phyloP scores from a whole-genome alignment of 1,139 yeast species.

The Trichomonascaceae sp. region DNA sequence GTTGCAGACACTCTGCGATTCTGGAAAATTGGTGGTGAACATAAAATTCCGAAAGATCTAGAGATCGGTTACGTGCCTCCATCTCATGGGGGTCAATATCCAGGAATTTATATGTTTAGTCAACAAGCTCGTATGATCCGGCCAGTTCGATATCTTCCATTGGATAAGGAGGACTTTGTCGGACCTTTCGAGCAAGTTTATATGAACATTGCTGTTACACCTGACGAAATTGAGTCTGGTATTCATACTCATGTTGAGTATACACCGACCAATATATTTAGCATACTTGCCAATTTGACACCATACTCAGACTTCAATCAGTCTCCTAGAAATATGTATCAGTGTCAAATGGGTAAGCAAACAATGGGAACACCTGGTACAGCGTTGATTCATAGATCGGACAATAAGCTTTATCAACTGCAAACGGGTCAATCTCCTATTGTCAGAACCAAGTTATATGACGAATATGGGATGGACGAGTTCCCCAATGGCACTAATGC shows the following conservation, averaged over 20 bases:
- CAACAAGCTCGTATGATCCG: conserved; percentile 94
- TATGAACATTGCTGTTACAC: conserved; percentile 92
- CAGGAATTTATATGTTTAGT: conserved; percentile 87
- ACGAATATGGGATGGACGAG: conserved; percentile 95
- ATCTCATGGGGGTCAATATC: conserved; percentile 91
- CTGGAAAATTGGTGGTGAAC: conserved; percentile 83
- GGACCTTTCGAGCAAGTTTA: conserved; percentile 99
- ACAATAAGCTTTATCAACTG: conserved; percentile 84
- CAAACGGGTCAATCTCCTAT: conserved; percentile 98
- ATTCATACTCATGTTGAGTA: conserved; percentile 90
- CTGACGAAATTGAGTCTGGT: conserved; percentile 77
- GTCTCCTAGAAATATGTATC: conserved; percentile 99
- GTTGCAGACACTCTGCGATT: conserved; percentile 86
- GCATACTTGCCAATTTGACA: conserved; percentile 91
- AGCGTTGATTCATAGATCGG: conserved; percentile 86
- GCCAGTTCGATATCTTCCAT: conserved; percentile 86
- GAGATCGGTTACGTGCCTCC: conserved; percentile 97
- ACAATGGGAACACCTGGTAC: conserved; percentile 99
- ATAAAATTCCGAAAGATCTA: conserved; percentile 73
- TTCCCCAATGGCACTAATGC: conserved; percentile 99
- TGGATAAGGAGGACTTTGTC: conserved; percentile 73
- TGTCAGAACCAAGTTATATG: conserved; percentile 88
- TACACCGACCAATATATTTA: conserved; percentile 88
- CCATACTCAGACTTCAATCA: conserved; percentile 98
- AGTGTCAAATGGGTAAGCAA: conserved; percentile 99